phyloP scores from a whole-genome alignment of 768 basidiomycete species.

The Lepiota brunneoincarnata region DNA sequence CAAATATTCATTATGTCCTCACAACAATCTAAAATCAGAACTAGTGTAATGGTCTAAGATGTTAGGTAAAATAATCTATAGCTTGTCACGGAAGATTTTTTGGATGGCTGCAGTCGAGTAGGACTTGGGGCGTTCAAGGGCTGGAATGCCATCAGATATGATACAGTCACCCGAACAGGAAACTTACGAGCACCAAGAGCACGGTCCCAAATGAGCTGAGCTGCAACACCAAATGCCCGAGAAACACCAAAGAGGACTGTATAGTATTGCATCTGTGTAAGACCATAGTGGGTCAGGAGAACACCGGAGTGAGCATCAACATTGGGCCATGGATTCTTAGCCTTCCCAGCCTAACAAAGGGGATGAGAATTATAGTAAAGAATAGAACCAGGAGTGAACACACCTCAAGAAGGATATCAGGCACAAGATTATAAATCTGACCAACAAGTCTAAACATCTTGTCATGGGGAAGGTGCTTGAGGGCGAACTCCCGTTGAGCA shows the following conservation, averaged over 20 bases:
- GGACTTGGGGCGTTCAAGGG: conserved; percentile 89
- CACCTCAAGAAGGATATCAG: conserved; percentile 84
- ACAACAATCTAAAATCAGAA: not conserved
- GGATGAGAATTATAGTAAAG: conserved; percentile 1
- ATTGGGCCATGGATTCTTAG: conserved; percentile 95
- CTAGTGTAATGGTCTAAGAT: conserved; percentile 1
- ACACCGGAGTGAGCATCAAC: conserved; percentile 97
- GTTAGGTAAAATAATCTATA: conserved; percentile 14
- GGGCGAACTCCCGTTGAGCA: conserved; percentile 86
- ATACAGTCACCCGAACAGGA: not conserved
- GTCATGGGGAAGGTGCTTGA: conserved; percentile 82
- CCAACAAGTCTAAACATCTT: conserved; percentile 93
- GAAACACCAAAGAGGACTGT: conserved; percentile 97
- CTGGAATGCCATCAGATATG: conserved; percentile 28
- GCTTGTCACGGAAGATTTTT: conserved; percentile 71
- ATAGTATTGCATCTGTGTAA: conserved; percentile 93
- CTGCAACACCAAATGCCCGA: conserved; percentile 87
- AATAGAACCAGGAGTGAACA: not conserved
- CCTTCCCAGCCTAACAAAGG: conserved; percentile 70
- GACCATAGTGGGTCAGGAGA: conserved; percentile 80
- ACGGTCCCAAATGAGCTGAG: conserved; percentile 92
- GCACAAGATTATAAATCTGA: conserved; percentile 85
- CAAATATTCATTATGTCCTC: conserved; percentile 1
- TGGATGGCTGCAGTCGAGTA: conserved; percentile 80
- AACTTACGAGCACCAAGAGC: conserved; percentile 85